Evolutionary conservation across 164 flowering plant genomes (phyloP), one percentile per base, ranked within the genome.

Genomic region (Hamamelis virginiana): DNA sequence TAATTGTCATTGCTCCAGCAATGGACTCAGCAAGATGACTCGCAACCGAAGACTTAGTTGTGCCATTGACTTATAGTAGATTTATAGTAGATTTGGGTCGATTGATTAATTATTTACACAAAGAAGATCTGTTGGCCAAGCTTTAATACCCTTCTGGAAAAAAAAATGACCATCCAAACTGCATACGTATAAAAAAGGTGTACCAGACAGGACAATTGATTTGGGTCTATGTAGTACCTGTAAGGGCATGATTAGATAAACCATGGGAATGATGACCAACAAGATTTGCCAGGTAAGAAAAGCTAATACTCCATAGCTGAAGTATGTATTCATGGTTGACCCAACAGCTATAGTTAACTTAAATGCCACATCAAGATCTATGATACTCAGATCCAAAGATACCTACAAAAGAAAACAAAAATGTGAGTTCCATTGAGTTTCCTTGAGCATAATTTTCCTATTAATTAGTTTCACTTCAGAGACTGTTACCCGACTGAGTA

Each of bases 1-100:
- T 74, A 18, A 91, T 91, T 47, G 86, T 91, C 76, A 83, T 72
- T 10, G 81, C 86, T 55, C 97, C 97, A n/a, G 94, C 78, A n/a
- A 87, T 74, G 41, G 91, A 81, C 72, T 91, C 92, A 0, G 91
- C 74, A 6, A 89, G 78, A 76, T 89, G 84, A 75, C 77, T 86
- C 44, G 87, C 87, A 15, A 87, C 73, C 11, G 69, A 26, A 15
- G 96, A 87, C 66, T 85, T 87, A 18, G 87, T 87, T n/a, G 90
- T 89, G 68, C 91, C 91, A 74, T 81, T 80, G 25, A 88, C 78
- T 2, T 33, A 33, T 33, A 33, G n/a, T n/a, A n/a, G n/a, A n/a
- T n/a, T n/a, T n/a, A n/a, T n/a, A n/a, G n/a, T n/a, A n/a, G n/a
- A n/a, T n/a, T n/a, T n/a, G n/a, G n/a, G n/a, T n/a, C n/a, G n/a